These are phyloP conservation scores for Nitzschia palea DNA, from an alignment of 108 stramenopile species.

Conservation along the genomic window DNA sequence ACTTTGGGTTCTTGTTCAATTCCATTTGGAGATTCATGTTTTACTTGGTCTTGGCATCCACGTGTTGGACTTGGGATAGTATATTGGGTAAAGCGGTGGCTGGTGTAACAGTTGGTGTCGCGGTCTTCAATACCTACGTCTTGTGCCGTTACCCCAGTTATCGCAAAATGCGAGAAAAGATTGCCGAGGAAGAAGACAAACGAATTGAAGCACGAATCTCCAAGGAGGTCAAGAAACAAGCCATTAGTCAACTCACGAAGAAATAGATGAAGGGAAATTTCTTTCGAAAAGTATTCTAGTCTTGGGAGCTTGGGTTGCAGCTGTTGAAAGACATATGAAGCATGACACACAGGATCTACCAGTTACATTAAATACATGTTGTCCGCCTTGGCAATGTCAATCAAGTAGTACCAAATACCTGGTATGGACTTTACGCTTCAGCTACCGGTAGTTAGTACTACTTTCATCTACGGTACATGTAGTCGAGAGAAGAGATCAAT, in stretches of 20 bases:
- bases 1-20: conserved; percentile 86
- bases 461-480: too few species aligned
- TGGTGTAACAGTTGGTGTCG: conserved; percentile 41
- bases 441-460: too few species aligned
- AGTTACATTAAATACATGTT: too few species aligned
- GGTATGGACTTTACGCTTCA: too few species aligned
- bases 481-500: too few species aligned
- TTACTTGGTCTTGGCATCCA: conserved; percentile 69
- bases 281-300: too few species aligned
- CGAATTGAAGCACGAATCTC: conserved; percentile 82
- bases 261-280: too few species aligned
- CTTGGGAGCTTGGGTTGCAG: too few species aligned
- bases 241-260: conserved; percentile 46
- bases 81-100: conserved; percentile 58
- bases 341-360: too few species aligned
- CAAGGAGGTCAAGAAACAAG: conserved; percentile 79
- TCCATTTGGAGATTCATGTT: conserved; percentile 72
- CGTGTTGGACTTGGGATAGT: conserved; percentile 62
- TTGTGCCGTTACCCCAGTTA: conserved; percentile 80
- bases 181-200: conserved; percentile 88
- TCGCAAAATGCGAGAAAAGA: conserved; percentile 77
- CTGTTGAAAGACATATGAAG: too few species aligned
- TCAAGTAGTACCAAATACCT: too few species aligned
- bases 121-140: conserved; percentile 78
- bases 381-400: too few species aligned